phyloP scores from a whole-genome alignment of 75 land plant genomes.

The Chamaecyparis obtusa region DNA sequence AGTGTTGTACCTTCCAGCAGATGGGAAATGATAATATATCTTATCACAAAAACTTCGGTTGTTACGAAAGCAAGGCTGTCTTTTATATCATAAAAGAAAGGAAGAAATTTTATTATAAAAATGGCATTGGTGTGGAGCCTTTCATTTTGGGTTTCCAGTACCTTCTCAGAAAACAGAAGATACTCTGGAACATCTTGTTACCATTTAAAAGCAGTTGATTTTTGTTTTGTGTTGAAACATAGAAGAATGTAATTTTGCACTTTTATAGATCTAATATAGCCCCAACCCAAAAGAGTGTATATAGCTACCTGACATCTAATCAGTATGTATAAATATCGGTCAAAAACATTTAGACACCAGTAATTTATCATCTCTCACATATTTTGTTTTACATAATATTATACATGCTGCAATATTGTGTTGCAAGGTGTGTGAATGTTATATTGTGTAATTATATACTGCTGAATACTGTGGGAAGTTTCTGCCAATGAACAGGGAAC shows the following conservation, averaged over 20 bases:
- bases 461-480: not conserved
- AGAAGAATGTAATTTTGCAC: not conserved
- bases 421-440: conserved; percentile 10
- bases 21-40: no score
- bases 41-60: no score
- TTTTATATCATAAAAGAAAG: not conserved
- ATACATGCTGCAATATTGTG: not conserved
- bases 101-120: not conserved
- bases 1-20: no score
- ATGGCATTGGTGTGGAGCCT: not conserved
- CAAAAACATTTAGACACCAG: not conserved
- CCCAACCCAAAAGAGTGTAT: not conserved
- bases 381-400: no score
- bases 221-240: not conserved
- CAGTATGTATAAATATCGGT: not conserved
- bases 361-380: not conserved
- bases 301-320: not conserved
- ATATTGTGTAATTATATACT: not conserved
- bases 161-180: not conserved
- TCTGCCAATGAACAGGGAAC: conserved; percentile 11
- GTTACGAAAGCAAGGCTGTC: not conserved
- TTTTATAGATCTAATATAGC: not conserved
- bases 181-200: not conserved
- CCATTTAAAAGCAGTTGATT: not conserved
- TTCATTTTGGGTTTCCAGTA: not conserved